Evolutionary conservation across 2,329 filamentous ascomycete species (phyloP).

Genomic region (Cercospora janseana): DNA sequence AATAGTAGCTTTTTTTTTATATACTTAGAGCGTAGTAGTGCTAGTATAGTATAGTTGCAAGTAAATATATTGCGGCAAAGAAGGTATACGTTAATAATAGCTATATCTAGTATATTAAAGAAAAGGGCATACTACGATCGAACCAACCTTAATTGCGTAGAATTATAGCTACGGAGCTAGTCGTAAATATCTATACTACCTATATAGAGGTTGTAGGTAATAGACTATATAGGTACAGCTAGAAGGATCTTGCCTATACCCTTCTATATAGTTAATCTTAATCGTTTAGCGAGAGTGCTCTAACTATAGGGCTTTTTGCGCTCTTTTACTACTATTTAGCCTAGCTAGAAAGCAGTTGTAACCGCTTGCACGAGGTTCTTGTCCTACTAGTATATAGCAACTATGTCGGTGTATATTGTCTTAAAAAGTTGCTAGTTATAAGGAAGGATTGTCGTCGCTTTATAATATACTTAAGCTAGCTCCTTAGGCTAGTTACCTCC

Average conservation of each 20-base stretch:
- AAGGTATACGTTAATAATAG: conserved; percentile 7
- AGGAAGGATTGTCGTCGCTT: conserved; percentile 1
- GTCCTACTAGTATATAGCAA: conserved; percentile 1
- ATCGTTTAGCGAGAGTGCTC: not conserved
- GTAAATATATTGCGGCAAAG: not conserved
- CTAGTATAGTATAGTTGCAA: not conserved
- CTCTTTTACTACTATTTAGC: not conserved
- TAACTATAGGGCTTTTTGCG: not conserved
- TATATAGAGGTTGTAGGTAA: conserved; percentile 9
- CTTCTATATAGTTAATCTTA: not conserved
- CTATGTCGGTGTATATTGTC: not conserved
- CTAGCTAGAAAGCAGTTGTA: not conserved
- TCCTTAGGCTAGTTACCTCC: too few relatives aligned
- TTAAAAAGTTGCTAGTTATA: conserved; percentile 5
- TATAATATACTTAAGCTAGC: conserved; percentile 1
- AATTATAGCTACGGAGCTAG: conserved; percentile 8
- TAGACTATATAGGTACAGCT: not conserved
- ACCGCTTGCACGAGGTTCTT: conserved; percentile 4
- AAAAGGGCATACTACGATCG: conserved; percentile 1
- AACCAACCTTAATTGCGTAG: not conserved
- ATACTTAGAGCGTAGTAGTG: not conserved
- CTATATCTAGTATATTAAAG: conserved; percentile 9
- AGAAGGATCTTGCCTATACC: not conserved
- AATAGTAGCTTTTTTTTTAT: conserved; percentile 2
- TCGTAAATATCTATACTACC: not conserved